Percentiles rank a stretch among this genome's conserved stretches.
phyloP scores from a whole-genome alignment of 768 basidiomycete genomes.

The Peribolospora baueri region DNA sequence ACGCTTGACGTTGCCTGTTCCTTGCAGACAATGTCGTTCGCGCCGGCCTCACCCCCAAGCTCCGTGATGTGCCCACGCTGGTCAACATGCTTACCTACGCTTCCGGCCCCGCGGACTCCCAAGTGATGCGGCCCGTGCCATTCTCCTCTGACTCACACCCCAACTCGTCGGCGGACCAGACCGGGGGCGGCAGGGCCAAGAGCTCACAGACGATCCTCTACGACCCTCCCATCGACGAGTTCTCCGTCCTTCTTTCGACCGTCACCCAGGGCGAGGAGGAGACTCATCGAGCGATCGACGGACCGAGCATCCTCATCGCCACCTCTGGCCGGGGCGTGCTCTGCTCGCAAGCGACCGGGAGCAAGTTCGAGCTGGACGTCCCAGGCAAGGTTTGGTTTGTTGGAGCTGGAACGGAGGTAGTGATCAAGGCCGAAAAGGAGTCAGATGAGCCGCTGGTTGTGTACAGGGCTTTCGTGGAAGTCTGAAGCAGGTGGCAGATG shows the following conservation, averaged over 20 bases:
- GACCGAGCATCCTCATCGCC: slow-evolving; percentile 63
- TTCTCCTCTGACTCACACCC: slow-evolving; percentile 23
- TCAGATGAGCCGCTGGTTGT: slow-evolving; percentile 21
- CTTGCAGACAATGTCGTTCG: slow-evolving; percentile 76
- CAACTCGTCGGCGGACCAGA: slow-evolving; percentile 5
- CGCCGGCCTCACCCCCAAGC: slow-evolving; percentile 88
- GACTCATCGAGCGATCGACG: slow-evolving; percentile 37
- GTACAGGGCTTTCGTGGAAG: slow-evolving; percentile 42
- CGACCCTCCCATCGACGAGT: slow-evolving; percentile 81
- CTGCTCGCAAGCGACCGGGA: slow-evolving; percentile 10
- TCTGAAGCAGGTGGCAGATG: slow-evolving; percentile 3
- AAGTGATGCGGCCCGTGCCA: slow-evolving; percentile 37
- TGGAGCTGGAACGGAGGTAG: slow-evolving; percentile 40
- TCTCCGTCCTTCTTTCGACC: slow-evolving; percentile 49
- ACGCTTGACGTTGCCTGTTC: background rate
- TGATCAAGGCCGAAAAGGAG: slow-evolving; percentile 23
- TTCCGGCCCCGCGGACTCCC: slow-evolving; percentile 40
- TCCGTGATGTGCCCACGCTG: slow-evolving; percentile 78
- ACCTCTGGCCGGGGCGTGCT: slow-evolving; percentile 19
- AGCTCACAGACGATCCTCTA: slow-evolving; percentile 32
- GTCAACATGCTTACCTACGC: slow-evolving; percentile 65
- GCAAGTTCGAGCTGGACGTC: slow-evolving; percentile 23
- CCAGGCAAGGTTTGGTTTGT: slow-evolving; percentile 62
- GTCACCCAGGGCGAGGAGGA: slow-evolving; percentile 27
- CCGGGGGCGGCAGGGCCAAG: slow-evolving; percentile 2